Base-by-base conservation (phyloP, 257 asterid species). In the Petrea volubilis region DNA sequence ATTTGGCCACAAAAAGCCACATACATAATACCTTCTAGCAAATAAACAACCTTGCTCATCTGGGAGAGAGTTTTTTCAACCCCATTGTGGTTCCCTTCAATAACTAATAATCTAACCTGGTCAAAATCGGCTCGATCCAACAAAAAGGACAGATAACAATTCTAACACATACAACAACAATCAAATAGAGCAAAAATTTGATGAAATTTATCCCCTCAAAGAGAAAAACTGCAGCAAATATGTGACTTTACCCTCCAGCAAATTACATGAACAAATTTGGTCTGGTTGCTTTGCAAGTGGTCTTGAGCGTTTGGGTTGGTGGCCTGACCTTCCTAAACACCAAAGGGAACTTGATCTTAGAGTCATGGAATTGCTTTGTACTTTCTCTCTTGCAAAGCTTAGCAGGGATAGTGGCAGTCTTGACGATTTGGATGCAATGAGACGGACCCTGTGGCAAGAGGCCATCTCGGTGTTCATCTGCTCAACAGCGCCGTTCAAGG, bases 351-450 rank as follows among this genome's bases (percentile, higher is more conserved):
- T 74, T 74, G 6, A 74, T 74, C 60, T 83, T 83, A 27, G 91
- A 86, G 73, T 86, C 71, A 13, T 81, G 88, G 64, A 86, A 86
- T 61, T 83, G 87, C 71, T 83, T 83, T 18, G 85, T 79, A 23
- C 81, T 79, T 59, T 86, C 91, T 70, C 91, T 75, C 81, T 86
- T 85, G 82, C 91, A 85, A 12, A 85, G 84, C 78, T 81, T 86
- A 49, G 91, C 88, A 3, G 88, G 82, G 18, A 86, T 76, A 1
- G 79, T 74, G 61, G 79, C 79, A 9, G 79, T 74, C 74, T 74
- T 86, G 74, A 86, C 83, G 46, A 86, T 86, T 77, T 86, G 91
- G 60, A 86, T 86, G 67, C 91, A 83, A 57, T 81, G 88, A 51
- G 52, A 11, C 90, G 90, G 60, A 83, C 91, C 74, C 88, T 74